Percentiles rank a stretch among this genome's conserved stretches.
phyloP scores from a whole-genome alignment of 164 flowering plant species.

The Annona squamosa region DNA sequence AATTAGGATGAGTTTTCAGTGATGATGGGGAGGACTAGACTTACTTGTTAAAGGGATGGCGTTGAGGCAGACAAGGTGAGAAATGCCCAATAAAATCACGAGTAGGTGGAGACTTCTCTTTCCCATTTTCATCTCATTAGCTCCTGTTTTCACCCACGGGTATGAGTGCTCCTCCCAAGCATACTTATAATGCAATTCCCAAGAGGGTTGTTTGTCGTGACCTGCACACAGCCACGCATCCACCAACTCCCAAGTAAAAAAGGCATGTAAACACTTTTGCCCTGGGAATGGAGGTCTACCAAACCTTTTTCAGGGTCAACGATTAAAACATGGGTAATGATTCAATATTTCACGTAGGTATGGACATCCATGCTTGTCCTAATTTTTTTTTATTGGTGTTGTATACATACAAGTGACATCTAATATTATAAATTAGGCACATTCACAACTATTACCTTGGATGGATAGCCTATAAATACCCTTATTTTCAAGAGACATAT shows the following conservation, averaged over 20 bases:
- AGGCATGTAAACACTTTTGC: neutral
- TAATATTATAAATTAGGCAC: too few species aligned
- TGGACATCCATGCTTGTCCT: too few species aligned
- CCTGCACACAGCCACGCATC: constrained; percentile 2
- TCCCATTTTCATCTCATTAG: constrained; percentile 1
- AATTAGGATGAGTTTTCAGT: neutral
- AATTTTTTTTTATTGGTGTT: too few species aligned
- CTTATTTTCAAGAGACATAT: too few species aligned
- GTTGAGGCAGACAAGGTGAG: constrained; percentile 5
- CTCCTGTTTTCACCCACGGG: neutral
- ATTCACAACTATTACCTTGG: too few species aligned
- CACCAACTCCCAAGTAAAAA: neutral
- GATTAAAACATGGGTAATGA: neutral
- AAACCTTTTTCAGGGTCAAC: neutral
- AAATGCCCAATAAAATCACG: constrained; percentile 9
- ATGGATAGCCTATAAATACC: too few species aligned
- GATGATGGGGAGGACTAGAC: neutral
- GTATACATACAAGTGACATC: too few species aligned
- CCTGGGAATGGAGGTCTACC: neutral
- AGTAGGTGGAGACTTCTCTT: constrained; percentile 7
- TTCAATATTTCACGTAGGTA: neutral
- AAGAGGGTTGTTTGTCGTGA: neutral
- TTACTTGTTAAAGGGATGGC: constrained; percentile 10
- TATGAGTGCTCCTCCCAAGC: neutral
- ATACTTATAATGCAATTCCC: neutral